Evolutionary conservation across 495 filamentous ascomycete genomes (phyloP), one percentile per base, ranked within the genome.

Genomic region (Oidiodendron maius): DNA sequence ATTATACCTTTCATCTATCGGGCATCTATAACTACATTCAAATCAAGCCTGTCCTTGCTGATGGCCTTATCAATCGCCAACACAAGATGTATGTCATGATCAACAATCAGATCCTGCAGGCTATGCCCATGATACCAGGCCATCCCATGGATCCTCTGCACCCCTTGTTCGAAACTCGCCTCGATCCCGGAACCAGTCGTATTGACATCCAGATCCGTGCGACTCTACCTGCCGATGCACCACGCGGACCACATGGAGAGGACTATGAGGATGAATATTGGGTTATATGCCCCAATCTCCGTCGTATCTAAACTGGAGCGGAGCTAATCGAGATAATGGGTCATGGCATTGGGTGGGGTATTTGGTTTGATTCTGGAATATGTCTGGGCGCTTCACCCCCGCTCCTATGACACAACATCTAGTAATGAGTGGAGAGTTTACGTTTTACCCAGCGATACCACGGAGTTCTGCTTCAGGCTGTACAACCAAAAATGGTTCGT

Each of bases 141-240:
- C 72, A 81, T 30, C 59, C 70, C 20, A 62, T 76, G 28, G 55
- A 62, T 36, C 61, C 61, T 18, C 59, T 50, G 26, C 55, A 68
- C 46, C 61, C 72, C 18, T 73, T 81, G 3, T 89, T 82, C 51
- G 84, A 89, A 42, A 65, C 77, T 20, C 67, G 64, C 13, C 64
- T 89, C 28, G 65, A 67, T 24, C 70, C 74, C n/a, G 83, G 82
- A 6, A 69, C 80, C 16, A 89, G 83, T 51, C 72, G 76, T 24
- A 72, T 90, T 16, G 79, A 81, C 40, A 65, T 87, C 6, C 78
- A 83, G 37, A 60, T 85, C 26, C 74, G 86, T 59, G 79, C 77
- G n/a, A 72, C 77, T 4, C 66, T 81, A 13, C 74, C 80, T 2
- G 75, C 70, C 44, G 78, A 79, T 8, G 69, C 80, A 42, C 61